phyloP scores from a whole-genome alignment of 148 eudicot species.

The Cornus florida region DNA sequence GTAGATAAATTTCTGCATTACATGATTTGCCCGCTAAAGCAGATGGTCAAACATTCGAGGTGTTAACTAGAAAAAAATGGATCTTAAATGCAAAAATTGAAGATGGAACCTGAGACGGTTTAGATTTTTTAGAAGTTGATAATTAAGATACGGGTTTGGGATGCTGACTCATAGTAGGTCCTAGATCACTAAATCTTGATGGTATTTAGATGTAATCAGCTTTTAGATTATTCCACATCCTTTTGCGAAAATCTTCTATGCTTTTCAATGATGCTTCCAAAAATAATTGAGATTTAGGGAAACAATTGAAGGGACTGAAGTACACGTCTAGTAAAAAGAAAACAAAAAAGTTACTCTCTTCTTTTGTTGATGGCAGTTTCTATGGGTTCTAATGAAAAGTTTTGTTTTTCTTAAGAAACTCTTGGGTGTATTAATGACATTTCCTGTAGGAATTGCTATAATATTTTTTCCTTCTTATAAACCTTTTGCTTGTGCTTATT shows the following conservation, averaged over 20 bases:
- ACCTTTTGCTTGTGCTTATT: too few species aligned
- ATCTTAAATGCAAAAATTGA: neutral
- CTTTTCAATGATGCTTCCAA: neutral
- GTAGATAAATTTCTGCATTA: neutral
- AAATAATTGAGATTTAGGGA: too few species aligned
- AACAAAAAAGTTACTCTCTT: neutral
- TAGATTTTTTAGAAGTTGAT: neutral
- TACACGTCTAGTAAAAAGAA: neutral
- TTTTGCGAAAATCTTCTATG: neutral
- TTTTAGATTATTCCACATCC: neutral
- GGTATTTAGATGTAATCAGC: too few species aligned
- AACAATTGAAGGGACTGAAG: neutral
- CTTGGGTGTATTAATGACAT: too few species aligned
- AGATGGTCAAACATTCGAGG: neutral
- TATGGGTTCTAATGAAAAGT: too few species aligned
- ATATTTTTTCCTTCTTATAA: too few species aligned
- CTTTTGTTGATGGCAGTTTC: neutral
- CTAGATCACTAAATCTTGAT: too few species aligned
- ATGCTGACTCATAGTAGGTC: neutral
- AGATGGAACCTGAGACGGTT: neutral
- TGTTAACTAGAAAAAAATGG: neutral
- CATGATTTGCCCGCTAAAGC: neutral
- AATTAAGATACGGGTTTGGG: neutral
- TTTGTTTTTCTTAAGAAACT: too few species aligned
- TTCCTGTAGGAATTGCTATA: too few species aligned